These are phyloP conservation scores for Dactylellina leptospora DNA, from an alignment of 2,329 filamentous ascomycete genomes.

Conservation along the genomic window DNA sequence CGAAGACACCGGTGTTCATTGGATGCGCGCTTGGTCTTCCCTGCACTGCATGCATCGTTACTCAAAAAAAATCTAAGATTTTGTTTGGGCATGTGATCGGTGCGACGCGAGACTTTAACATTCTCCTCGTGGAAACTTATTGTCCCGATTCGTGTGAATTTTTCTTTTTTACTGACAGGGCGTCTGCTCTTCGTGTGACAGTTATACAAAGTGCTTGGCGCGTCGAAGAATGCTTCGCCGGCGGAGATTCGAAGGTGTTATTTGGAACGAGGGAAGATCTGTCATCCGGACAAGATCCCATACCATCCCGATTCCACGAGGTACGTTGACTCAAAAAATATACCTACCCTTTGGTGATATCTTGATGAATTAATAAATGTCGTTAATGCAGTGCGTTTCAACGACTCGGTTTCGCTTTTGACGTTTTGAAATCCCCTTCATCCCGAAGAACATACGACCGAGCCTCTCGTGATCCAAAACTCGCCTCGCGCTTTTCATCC, in stretches of 20 bases:
- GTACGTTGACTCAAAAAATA: constrained; percentile 53
- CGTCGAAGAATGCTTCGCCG: constrained; percentile 58
- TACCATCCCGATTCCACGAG: constrained; percentile 60
- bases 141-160: too few relatives aligned
- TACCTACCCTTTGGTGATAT: background rate
- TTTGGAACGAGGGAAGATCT: constrained; percentile 61
- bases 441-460: constrained; percentile 60
- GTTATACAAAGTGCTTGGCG: constrained; percentile 60
- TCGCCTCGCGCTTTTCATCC: constrained; percentile 56
- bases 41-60: too few relatives aligned
- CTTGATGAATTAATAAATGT: background rate
- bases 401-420: constrained; percentile 61
- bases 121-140: too few relatives aligned
- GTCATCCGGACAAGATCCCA: constrained; percentile 61
- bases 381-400: constrained; percentile 59
- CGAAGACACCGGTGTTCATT: too few relatives aligned
- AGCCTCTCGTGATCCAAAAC: constrained; percentile 57
- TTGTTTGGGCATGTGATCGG: too few relatives aligned
- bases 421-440: constrained; percentile 61
- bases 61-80: too few relatives aligned
- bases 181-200: constrained; percentile 14
- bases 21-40: too few relatives aligned
- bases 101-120: too few relatives aligned
- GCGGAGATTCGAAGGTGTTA: constrained; percentile 61
- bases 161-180: background rate